Base-by-base conservation (phyloP, 495 filamentous ascomycete species). In the Hypoxylon lenormandii region DNA sequence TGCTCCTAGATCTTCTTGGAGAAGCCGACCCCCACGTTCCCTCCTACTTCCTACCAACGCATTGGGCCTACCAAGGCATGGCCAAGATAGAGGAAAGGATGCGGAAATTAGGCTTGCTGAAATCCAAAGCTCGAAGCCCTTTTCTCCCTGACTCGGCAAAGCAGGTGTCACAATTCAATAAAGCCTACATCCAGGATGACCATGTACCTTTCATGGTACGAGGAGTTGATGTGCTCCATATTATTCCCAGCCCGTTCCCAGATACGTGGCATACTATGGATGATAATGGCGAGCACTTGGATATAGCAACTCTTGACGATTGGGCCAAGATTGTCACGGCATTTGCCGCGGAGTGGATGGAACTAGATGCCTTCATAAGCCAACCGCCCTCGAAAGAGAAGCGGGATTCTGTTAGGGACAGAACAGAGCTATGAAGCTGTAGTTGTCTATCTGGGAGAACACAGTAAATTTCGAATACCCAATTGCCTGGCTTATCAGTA, bases 341-440 rank as follows among this genome's bases (percentile, higher is more conserved):
- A 0, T 97, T 97, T 80, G 85, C 87, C 38, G 87, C 90, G 1
- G 94, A 96, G 77, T 97, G 91, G 91, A 84, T 97, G 87, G 94
- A 83, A 38, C 23, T 76, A 4, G 65, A 66, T 57, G 62, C 30
- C 26, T 76, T 74, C 28, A 46, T 67, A 16, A 63, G 36, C 26
- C 22, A 71, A 21, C 48, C 53, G 33, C 49, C 46, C 19, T 70
- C 50, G 50, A 37, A 50, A 18, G 63, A 69, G 49, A 64, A 64
- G 47, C 18, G 18, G 45, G 40, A 66, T 8, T 60, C 52, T 12
- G 47, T 61, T 38, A 67, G 69, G 46, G 26, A 26, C 13, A 62
- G 64, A 21, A 49, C 58, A 5, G 69, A 72, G 54, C 22, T 72
- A 33, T 72, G 49, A 67, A 19, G 11, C 26, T 33, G 6, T 7